Evolutionary conservation across 495 filamentous ascomycete species (phyloP), one percentile per base, ranked within the genome.

Genomic region (Aspergillus cavernicola): DNA sequence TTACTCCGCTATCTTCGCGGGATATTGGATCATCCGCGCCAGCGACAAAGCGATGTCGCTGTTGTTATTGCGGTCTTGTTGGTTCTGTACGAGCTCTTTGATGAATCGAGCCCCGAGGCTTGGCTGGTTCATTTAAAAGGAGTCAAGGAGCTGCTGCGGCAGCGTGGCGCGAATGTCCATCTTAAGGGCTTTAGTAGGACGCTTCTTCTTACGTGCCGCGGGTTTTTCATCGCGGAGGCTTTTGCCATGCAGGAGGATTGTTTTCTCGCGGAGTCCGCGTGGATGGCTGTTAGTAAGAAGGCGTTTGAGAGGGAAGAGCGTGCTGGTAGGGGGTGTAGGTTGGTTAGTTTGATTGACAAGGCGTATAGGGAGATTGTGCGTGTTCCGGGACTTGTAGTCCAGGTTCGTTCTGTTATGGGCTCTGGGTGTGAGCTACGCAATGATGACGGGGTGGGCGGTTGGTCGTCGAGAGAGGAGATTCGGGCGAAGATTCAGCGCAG

Each of bases 201-300:
- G 9, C 12, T 41, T 6, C 19, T 51, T 26, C 6, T 51, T 10
- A 28, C 18, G 1, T 40, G 12, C 23, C 18, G 48, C 23, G 22
- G 22, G 4, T 41, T 51, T 31, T 31, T 51, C 2, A 36, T 51
- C 8, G 48, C 36, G 7, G 48, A 41, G n/a, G 48, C 48, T 2
- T 29, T 51, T 8, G 23, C 29, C 8, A 20, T 11, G 2, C 20
- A 12, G 3, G 48, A 51, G 29, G 9, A 8, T 10, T 51, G 48
- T 41, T 51, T 51, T 19, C 15, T 51, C 2, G 48, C 15, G 2
- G 36, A 18, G 35, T 13, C 9, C 2, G 35, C 28, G 9, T 51
- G 48, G 48, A 26, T 1, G 12, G 13, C 11, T 33, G 16, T 46
- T 12, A 10, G 12, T 19, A 7, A 4, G 4, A 46, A 12, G 43